phyloP scores from a whole-genome alignment of 768 basidiomycete genomes.

The Termitomyces sp. region DNA sequence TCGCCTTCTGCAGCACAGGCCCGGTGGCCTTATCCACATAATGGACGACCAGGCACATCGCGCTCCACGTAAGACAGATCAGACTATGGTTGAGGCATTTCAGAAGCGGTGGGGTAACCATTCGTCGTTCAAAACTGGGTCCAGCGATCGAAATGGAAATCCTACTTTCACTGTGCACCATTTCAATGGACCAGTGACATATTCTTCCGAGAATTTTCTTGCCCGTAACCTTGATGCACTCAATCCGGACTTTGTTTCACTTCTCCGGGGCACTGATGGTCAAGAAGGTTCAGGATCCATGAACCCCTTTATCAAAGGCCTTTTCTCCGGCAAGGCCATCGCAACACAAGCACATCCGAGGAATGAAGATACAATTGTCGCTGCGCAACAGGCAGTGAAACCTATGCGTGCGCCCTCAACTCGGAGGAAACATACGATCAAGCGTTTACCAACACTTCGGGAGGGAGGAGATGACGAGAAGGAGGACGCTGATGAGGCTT shows the following conservation, averaged over 20 bases:
- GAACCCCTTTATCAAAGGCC: conserved; percentile 86
- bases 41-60: conserved; percentile 95
- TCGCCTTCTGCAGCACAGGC: conserved; percentile 76
- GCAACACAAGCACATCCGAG: conserved; percentile 89
- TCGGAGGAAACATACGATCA: conserved; percentile 69
- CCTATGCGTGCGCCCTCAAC: conserved; percentile 94
- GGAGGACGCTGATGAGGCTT: conserved; percentile 42
- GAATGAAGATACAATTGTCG: conserved; percentile 93
- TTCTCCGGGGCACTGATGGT: conserved; percentile 68
- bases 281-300: conserved; percentile 71
- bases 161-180: conserved; percentile 91
- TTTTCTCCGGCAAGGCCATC: conserved; percentile 86
- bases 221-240: conserved; percentile 85
- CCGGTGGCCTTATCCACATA: conserved; percentile 92
- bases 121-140: conserved; percentile 81
- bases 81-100: conserved; percentile 93
- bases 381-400: conserved; percentile 89
- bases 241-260: conserved; percentile 88
- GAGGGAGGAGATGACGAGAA: conserved; percentile 44
- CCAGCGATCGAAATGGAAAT: conserved; percentile 68
- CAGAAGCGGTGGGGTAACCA: conserved; percentile 94
- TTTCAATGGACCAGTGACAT: conserved; percentile 87
- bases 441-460: conserved; percentile 50
- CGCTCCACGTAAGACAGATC: conserved; percentile 84
- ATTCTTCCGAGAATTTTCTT: conserved; percentile 87